A percentile compares a stretch with the other conserved stretches of the same genome.
Conservation (phyloP, 2,329 filamentous ascomycete species). For the Atkinsonella texensis region DNA sequence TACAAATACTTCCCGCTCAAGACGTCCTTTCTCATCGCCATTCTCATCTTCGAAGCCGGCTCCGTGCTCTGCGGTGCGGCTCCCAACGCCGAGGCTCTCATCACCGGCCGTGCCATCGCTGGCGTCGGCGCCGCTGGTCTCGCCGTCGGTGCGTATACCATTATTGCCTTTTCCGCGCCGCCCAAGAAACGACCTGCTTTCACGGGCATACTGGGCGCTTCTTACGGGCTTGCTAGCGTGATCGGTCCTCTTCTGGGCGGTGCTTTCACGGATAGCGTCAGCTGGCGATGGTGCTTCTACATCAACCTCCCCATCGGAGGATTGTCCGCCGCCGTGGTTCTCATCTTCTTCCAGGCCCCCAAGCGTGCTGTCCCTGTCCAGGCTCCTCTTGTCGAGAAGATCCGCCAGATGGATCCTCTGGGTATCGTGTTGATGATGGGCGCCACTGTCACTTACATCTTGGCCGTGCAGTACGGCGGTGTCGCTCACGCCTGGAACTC, state of each 20-base stretch:
- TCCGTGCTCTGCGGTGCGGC: constrained; percentile 37
- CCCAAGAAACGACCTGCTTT: constrained; percentile 23
- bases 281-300: constrained; percentile 29
- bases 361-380: constrained; percentile 23
- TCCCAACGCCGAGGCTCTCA: constrained; percentile 34
- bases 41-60: constrained; percentile 43
- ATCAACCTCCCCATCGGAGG: constrained; percentile 26
- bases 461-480: constrained; percentile 37
- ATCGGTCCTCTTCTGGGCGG: constrained; percentile 23
- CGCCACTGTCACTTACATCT: constrained; percentile 29
- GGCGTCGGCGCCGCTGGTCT: constrained; percentile 34
- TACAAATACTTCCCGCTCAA: constrained; percentile 42
- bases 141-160: constrained; percentile 35
- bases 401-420: constrained; percentile 35
- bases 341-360: constrained; percentile 31
- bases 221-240: constrained; percentile 20
- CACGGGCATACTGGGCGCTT: constrained; percentile 25
- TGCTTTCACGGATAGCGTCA: constrained; percentile 24
- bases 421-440: constrained; percentile 34
- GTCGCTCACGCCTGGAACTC: constrained; percentile 30
- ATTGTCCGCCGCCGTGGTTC: constrained; percentile 22
- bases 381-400: constrained; percentile 28
- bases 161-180: constrained; percentile 32
- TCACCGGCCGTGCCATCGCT: constrained; percentile 37
- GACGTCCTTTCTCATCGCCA: constrained; percentile 32